phyloP scores from a whole-genome alignment of 192 early-diverging fungal genomes.

The Podila horticola region DNA sequence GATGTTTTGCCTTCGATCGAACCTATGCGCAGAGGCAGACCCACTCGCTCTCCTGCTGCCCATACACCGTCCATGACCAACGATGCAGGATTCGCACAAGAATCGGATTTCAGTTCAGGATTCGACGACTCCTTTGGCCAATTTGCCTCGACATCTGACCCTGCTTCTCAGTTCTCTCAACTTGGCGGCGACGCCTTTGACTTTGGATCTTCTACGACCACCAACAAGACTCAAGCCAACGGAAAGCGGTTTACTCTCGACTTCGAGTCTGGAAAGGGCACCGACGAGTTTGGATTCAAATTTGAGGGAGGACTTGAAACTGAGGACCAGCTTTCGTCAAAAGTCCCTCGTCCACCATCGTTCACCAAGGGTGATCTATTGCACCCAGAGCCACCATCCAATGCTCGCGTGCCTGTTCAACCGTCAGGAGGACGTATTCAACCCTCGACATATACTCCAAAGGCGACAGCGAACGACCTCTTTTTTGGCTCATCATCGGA shows the following conservation, averaged over 20 bases:
- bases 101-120: constrained; percentile 23
- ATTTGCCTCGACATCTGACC: constrained; percentile 14
- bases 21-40: constrained; percentile 94
- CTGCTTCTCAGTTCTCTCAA: constrained; percentile 39
- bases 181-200: constrained; percentile 40
- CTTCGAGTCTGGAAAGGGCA: constrained; percentile 10
- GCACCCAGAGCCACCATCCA: neutral
- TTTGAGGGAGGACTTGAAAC: neutral
- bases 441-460: neutral
- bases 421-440: constrained; percentile 12
- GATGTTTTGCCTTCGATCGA: constrained; percentile 64
- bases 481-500: constrained; percentile 26
- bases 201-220: constrained; percentile 17
- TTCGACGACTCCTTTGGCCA: constrained; percentile 51
- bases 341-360: constrained; percentile 13
- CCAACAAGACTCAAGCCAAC: neutral
- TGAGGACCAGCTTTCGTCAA: neutral
- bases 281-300: constrained; percentile 35
- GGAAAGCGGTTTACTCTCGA: constrained; percentile 28
- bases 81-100: neutral
- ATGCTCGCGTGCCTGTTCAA: constrained; percentile 1
- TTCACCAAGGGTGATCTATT: neutral
- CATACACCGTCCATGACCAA: neutral
- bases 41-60: constrained; percentile 55
- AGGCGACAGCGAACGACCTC: constrained; percentile 30